A percentile compares a stretch with the other conserved stretches of the same genome.
Evolutionary conservation across 305 asterid species (phyloP).

Genomic region (Fraxinus floribunda): DNA sequence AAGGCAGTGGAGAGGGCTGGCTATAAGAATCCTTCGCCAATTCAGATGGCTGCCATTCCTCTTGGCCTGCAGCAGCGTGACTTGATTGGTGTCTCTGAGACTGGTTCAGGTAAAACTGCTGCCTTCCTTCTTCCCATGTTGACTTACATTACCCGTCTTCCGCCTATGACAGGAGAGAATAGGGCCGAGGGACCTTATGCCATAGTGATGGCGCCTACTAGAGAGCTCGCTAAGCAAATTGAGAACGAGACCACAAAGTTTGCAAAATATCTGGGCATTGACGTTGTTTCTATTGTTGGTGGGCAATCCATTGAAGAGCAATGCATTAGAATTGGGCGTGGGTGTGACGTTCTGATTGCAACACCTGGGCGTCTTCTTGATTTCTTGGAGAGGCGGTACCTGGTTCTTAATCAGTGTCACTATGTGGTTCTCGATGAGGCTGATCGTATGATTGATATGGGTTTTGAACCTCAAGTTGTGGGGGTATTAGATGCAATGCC

Average conservation of each 20-base stretch:
- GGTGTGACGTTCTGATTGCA: conserved; percentile 92
- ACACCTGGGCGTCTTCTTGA: conserved; percentile 90
- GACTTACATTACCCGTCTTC: conserved; percentile 69
- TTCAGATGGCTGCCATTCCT: conserved; percentile 93
- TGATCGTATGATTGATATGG: conserved; percentile 94
- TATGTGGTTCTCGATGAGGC: conserved; percentile 93
- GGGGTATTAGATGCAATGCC: conserved; percentile 90
- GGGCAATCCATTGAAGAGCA: conserved; percentile 78
- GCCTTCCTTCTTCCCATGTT: neutral
- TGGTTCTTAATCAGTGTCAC: conserved; percentile 38
- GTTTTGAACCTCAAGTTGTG: conserved; percentile 81
- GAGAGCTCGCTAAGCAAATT: conserved; percentile 89
- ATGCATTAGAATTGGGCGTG: conserved; percentile 77
- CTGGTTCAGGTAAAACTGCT: neutral
- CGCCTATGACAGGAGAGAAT: conserved; percentile 67
- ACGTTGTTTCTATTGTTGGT: conserved; percentile 45
- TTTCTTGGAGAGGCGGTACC: conserved; percentile 72
- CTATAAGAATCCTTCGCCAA: conserved; percentile 9
- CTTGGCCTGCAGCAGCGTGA: conserved; percentile 27
- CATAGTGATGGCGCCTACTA: conserved; percentile 89
- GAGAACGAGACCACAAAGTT: conserved; percentile 85
- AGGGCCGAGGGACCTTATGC: conserved; percentile 90
- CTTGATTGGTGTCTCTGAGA: neutral
- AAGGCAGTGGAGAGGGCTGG: neutral
- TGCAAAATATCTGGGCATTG: conserved; percentile 70